Conservation (phyloP, 306 rosid genomes). For the Trifolium pratense region DNA sequence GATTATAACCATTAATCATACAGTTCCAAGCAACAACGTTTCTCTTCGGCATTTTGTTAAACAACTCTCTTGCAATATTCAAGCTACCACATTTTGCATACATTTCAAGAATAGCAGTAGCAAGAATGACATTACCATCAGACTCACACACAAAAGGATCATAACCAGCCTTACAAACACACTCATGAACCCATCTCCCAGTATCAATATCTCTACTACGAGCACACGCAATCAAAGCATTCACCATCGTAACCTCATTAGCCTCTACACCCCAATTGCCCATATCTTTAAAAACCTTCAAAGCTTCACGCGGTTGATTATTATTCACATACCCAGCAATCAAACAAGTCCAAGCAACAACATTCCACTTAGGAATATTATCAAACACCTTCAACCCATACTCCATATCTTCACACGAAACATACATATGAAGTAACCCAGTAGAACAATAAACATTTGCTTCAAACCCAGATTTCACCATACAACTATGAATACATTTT, state of each 20-base stretch:
- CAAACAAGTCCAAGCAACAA: slow-evolving; percentile 85
- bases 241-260: slow-evolving; percentile 76
- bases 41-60: slow-evolving; percentile 66
- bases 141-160: slow-evolving; percentile 57
- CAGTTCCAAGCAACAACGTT: slow-evolving; percentile 72
- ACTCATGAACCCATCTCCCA: slow-evolving; percentile 59
- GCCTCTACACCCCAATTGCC: slow-evolving; percentile 55
- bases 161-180: slow-evolving; percentile 54
- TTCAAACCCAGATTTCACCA: slow-evolving; percentile 70
- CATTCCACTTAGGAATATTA: slow-evolving; percentile 65
- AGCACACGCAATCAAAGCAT: slow-evolving; percentile 75
- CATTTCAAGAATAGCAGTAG: slow-evolving; percentile 73
- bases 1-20: slow-evolving; percentile 68
- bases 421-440: slow-evolving; percentile 68
- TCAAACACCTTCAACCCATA: slow-evolving; percentile 66
- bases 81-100: slow-evolving; percentile 78
- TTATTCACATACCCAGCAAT: slow-evolving; percentile 63
- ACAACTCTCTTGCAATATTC: slow-evolving; percentile 60
- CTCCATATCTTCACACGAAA: slow-evolving; percentile 49
- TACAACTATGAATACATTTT: slow-evolving; percentile 58
- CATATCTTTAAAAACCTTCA: slow-evolving; percentile 62
- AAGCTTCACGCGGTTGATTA: slow-evolving; percentile 45
- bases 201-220: slow-evolving; percentile 60
- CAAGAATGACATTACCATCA: slow-evolving; percentile 62
- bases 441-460: slow-evolving; percentile 58